phyloP scores from a whole-genome alignment of 169 alveolate genomes.

The Blepharisma undulans region DNA sequence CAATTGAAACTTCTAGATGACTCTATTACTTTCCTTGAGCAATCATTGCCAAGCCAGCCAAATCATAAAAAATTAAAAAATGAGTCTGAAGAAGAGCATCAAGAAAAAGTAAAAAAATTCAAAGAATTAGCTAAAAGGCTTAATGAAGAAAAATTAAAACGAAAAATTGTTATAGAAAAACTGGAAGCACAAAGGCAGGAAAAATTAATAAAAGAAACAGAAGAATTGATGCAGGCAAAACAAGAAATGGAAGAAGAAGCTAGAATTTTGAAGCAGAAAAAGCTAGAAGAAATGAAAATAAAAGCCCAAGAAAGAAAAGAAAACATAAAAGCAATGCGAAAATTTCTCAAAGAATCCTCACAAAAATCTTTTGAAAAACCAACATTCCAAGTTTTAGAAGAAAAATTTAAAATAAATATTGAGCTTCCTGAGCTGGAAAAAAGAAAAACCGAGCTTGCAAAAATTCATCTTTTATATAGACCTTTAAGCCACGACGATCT shows the following conservation, averaged over 20 bases:
- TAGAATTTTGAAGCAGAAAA: not conserved
- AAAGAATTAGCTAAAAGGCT: not conserved
- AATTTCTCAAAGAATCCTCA: not conserved
- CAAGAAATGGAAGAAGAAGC: not conserved
- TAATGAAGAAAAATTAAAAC: not conserved
- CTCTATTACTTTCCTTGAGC: not conserved
- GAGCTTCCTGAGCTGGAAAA: slow-evolving; percentile 27
- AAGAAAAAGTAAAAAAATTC: not conserved
- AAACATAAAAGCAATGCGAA: not conserved
- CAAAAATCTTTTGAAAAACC: not conserved
- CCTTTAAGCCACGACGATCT: not conserved
- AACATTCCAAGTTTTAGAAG: not conserved
- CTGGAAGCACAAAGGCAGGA: not conserved
- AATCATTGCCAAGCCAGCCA: not conserved
- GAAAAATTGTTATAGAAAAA: not conserved
- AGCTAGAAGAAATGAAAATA: not conserved
- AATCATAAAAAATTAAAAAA: no score
- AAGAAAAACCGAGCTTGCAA: slow-evolving; percentile 24
- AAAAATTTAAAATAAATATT: not conserved
- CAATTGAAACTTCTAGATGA: not conserved
- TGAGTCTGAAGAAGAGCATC: not conserved
- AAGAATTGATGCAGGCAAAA: not conserved
- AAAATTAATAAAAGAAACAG: not conserved
- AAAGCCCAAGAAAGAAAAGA: not conserved
- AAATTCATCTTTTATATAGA: not conserved